Percentiles rank a stretch among this genome's conserved stretches.
phyloP scores from a whole-genome alignment of 73 alveolate genomes.

The Paramecium tetraurelia region DNA sequence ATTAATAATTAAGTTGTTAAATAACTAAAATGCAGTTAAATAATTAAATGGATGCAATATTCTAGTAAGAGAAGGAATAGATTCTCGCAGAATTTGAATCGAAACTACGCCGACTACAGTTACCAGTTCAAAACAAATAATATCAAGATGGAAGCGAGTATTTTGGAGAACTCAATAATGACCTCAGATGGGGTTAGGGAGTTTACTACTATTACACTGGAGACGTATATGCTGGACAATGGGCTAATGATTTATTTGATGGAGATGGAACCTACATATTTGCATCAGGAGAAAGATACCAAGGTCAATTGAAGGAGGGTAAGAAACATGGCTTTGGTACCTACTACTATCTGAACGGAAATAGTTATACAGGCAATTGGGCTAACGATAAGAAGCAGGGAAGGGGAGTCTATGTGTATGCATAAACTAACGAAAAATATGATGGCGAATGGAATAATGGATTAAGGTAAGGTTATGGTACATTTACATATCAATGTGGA shows the following conservation, averaged over 20 bases:
- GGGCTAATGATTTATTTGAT: conserved; percentile 58
- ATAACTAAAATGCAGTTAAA: not conserved
- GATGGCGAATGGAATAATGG: conserved; percentile 66
- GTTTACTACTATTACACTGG: conserved; percentile 58
- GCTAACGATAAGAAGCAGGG: conserved; percentile 59
- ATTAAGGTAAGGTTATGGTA: conserved; percentile 55
- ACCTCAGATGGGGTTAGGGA: conserved; percentile 56
- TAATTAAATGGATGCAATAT: not conserved
- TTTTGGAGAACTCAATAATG: conserved; percentile 53
- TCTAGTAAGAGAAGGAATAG: conserved; percentile 44
- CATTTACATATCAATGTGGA: conserved; percentile 50
- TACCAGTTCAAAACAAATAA: not conserved
- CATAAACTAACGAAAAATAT: conserved; percentile 55
- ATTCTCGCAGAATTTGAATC: conserved; percentile 3
- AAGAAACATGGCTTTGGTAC: conserved; percentile 55
- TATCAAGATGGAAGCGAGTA: conserved; percentile 58
- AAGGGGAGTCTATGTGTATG: conserved; percentile 47
- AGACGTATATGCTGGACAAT: conserved; percentile 63
- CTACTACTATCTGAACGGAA: conserved; percentile 54
- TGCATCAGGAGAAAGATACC: conserved; percentile 59
- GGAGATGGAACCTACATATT: conserved; percentile 64
- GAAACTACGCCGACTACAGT: not conserved
- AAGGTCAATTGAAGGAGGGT: conserved; percentile 60
- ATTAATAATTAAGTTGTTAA: not conserved
- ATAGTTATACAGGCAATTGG: conserved; percentile 58